These are phyloP conservation scores for Mucor ambiguus DNA, from an alignment of 371 early-diverging fungal genomes.

Conservation along the genomic window DNA sequence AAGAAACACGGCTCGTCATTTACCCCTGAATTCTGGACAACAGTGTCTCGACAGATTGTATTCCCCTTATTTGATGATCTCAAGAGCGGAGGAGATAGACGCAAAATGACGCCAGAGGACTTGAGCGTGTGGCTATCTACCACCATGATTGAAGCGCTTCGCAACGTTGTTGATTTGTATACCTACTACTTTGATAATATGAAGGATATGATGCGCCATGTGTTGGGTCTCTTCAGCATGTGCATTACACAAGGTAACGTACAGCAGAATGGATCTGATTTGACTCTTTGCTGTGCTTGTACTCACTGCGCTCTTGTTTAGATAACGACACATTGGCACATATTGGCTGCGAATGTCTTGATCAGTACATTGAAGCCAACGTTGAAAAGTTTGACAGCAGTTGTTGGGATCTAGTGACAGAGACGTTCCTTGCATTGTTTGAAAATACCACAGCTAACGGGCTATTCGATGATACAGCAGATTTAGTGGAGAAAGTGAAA, in stretches of 20 bases:
- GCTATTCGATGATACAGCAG: conserved; percentile 67
- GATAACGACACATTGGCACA: conserved; percentile 91
- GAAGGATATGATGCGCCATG: conserved; percentile 68
- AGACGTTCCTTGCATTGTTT: conserved; percentile 70
- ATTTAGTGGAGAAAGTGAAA: conserved; percentile 44
- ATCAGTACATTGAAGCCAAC: conserved; percentile 85
- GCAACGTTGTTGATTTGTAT: conserved; percentile 86
- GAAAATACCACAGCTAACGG: conserved; percentile 82
- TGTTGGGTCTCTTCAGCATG: conserved; percentile 77
- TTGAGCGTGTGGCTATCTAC: conserved; percentile 61
- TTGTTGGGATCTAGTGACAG: conserved; percentile 76
- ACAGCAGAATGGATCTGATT: neutral
- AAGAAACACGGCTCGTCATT: conserved; percentile 71
- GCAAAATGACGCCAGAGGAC: conserved; percentile 50
- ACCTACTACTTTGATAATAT: conserved; percentile 74
- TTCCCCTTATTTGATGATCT: conserved; percentile 91
- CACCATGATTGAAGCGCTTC: conserved; percentile 82
- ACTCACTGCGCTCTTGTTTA: conserved; percentile 6
- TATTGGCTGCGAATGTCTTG: conserved; percentile 90
- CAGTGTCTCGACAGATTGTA: conserved; percentile 79
- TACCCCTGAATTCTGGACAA: conserved; percentile 81
- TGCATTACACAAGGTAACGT: conserved; percentile 80
- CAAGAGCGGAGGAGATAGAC: conserved; percentile 39
- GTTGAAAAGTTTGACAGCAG: conserved; percentile 64
- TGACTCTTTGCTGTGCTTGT: neutral